Evolutionary conservation across 169 alveolate species (phyloP).

Genomic region (Cryptosporidium tyzzeri): DNA sequence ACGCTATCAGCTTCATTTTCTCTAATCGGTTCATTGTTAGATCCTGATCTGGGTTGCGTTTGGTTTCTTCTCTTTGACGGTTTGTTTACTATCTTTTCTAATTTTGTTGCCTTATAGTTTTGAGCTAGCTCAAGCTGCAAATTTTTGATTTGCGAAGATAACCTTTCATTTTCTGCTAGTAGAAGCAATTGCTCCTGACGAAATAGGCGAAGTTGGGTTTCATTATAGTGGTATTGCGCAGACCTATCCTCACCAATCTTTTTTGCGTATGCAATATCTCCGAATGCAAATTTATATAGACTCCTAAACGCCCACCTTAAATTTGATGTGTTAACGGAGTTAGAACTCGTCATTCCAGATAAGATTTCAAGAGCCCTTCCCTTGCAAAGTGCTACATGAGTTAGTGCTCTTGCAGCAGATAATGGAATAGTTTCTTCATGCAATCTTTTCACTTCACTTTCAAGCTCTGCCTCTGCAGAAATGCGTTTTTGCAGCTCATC

Average conservation of each 20-base stretch:
- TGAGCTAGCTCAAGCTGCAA: constrained; percentile 72
- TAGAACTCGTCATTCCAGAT: constrained; percentile 71
- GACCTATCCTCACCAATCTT: constrained; percentile 71
- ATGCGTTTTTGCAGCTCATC: constrained; percentile 75
- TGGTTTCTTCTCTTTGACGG: constrained; percentile 47
- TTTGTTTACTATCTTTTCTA: constrained; percentile 39
- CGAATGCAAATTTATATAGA: constrained; percentile 57
- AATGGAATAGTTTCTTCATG: constrained; percentile 75
- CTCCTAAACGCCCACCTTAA: constrained; percentile 71
- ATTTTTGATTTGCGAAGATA: constrained; percentile 77
- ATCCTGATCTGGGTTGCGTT: constrained; percentile 28
- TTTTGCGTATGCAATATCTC: constrained; percentile 74
- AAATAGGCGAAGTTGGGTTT: constrained; percentile 79
- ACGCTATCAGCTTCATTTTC: constrained; percentile 38
- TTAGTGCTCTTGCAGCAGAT: constrained; percentile 73
- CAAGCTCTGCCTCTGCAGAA: constrained; percentile 63
- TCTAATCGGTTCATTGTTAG: constrained; percentile 9
- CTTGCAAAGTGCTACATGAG: constrained; percentile 76
- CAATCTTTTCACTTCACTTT: constrained; percentile 56
- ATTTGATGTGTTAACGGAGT: constrained; percentile 64
- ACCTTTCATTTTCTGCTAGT: constrained; percentile 82
- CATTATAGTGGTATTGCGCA: constrained; percentile 76
- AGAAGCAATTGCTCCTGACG: constrained; percentile 82
- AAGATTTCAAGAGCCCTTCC: constrained; percentile 75
- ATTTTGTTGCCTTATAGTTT: constrained; percentile 56